phyloP scores from a whole-genome alignment of 352 stramenopile genomes.

The Peronosclerospora sorghi region DNA sequence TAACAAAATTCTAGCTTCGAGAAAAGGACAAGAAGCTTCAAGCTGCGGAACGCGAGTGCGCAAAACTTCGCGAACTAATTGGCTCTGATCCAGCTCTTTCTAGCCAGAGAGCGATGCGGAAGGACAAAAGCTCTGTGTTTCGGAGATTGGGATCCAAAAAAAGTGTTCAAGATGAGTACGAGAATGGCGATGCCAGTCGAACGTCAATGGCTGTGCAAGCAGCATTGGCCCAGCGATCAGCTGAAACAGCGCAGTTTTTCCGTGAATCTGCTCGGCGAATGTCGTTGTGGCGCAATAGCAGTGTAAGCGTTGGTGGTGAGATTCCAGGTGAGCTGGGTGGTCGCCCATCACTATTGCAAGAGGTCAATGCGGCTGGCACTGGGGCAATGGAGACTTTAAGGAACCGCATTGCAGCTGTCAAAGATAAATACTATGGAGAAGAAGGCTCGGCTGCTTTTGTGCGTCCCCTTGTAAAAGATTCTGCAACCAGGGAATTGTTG shows the following conservation, averaged over 20 bases:
- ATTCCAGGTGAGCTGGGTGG: constrained; percentile 39
- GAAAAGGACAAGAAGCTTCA: constrained; percentile 82
- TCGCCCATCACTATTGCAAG: constrained; percentile 54
- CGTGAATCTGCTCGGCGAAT: constrained; percentile 61
- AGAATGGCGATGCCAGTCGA: constrained; percentile 33
- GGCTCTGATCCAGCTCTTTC: constrained; percentile 19
- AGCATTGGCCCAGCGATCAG: constrained; percentile 57
- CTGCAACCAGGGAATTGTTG: constrained; percentile 33
- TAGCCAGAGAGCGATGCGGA: constrained; percentile 27
- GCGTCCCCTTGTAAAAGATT: constrained; percentile 10
- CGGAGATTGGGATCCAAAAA: constrained; percentile 73
- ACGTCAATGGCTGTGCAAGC: constrained; percentile 40
- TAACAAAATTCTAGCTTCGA: constrained; percentile 51
- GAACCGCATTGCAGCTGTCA: constrained; percentile 54
- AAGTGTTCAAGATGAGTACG: constrained; percentile 21
- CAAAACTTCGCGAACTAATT: constrained; percentile 53
- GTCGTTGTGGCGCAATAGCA: constrained; percentile 44
- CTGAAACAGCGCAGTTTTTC: constrained; percentile 69
- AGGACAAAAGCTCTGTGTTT: constrained; percentile 50
- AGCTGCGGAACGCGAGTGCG: constrained; percentile 52
- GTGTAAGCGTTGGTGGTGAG: constrained; percentile 26
- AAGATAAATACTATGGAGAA: constrained; percentile 75
- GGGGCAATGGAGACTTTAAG: constrained; percentile 70
- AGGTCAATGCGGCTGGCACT: constrained; percentile 36
- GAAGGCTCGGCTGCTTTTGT: constrained; percentile 11